phyloP scores from a whole-genome alignment of 176 grass and related monocot species.

The Dactylis glomerata region DNA sequence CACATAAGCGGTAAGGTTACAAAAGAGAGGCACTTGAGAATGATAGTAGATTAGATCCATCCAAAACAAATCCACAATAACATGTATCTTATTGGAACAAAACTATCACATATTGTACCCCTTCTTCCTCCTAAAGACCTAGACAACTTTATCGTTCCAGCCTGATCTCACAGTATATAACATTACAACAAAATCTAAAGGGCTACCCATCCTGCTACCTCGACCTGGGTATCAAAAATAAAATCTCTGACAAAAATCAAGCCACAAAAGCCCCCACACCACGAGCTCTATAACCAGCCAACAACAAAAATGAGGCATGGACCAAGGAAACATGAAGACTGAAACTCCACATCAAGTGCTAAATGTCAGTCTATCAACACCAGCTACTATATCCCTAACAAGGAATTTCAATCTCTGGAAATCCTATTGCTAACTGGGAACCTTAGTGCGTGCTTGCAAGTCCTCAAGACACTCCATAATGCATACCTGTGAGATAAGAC shows the following conservation, averaged over 20 bases:
- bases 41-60: slow-evolving; percentile 12
- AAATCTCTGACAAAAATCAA: slow-evolving; percentile 44
- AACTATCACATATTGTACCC: slow-evolving; percentile 28
- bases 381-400: slow-evolving; percentile 39
- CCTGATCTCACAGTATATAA: slow-evolving; percentile 46
- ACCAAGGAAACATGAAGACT: slow-evolving; percentile 16
- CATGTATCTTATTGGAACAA: slow-evolving; percentile 1
- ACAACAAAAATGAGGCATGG: slow-evolving; percentile 29
- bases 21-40: background rate
- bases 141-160: slow-evolving; percentile 34
- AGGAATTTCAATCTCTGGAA: slow-evolving; percentile 34
- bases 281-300: slow-evolving; percentile 34
- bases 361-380: slow-evolving; percentile 41
- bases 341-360: slow-evolving; percentile 30
- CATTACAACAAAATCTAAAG: slow-evolving; percentile 41
- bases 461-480: slow-evolving; percentile 37
- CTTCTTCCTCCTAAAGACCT: slow-evolving; percentile 31
- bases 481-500: slow-evolving; percentile 45
- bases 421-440: slow-evolving; percentile 44
- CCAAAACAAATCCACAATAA: slow-evolving; percentile 19
- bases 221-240: slow-evolving; percentile 37
- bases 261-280: slow-evolving; percentile 30
- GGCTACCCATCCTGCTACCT: slow-evolving; percentile 9
- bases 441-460: slow-evolving; percentile 29
- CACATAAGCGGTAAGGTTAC: background rate